These are phyloP conservation scores for Juglanconis juglandina DNA, from an alignment of 2,329 filamentous ascomycete genomes.

Conservation along the genomic window DNA sequence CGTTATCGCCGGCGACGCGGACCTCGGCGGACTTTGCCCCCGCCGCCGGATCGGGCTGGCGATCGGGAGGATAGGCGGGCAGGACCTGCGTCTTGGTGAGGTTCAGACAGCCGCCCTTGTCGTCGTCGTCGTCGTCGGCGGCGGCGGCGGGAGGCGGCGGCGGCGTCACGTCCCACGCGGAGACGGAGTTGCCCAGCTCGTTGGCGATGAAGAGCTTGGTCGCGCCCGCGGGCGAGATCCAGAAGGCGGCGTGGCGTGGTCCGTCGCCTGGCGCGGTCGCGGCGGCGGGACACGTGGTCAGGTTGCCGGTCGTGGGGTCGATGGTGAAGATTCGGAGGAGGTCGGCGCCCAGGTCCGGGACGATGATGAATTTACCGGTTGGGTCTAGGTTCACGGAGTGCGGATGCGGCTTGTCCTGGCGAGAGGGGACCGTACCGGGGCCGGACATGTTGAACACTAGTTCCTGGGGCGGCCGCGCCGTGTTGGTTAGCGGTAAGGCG, in stretches of 20 bases:
- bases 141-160: slow-evolving; percentile 31
- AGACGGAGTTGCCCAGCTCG: slow-evolving; percentile 48
- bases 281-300: slow-evolving; percentile 44
- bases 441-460: slow-evolving; percentile 39
- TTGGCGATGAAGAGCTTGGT: slow-evolving; percentile 39
- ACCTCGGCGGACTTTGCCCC: slow-evolving; percentile 44
- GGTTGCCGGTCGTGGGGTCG: slow-evolving; percentile 35
- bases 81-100: slow-evolving; percentile 44
- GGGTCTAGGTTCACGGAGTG: slow-evolving; percentile 50
- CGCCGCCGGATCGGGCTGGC: slow-evolving; percentile 4
- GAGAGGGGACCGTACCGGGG: slow-evolving; percentile 40
- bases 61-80: slow-evolving; percentile 39
- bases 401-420: slow-evolving; percentile 55
- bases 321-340: slow-evolving; percentile 52
- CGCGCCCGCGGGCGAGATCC: slow-evolving; percentile 32
- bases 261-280: slow-evolving; percentile 44
- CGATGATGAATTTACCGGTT: slow-evolving; percentile 45
- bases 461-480: slow-evolving; percentile 31
- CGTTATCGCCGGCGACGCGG: slow-evolving; percentile 49
- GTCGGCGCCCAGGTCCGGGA: slow-evolving; percentile 53
- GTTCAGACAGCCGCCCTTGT: slow-evolving; percentile 37
- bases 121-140: slow-evolving; percentile 11
- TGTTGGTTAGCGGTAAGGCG: slow-evolving; percentile 34
- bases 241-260: slow-evolving; percentile 52
- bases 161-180: slow-evolving; percentile 45